These are phyloP conservation scores for Phytophthora sp. DNA, from an alignment of 352 stramenopile genomes.

Conservation along the genomic window DNA sequence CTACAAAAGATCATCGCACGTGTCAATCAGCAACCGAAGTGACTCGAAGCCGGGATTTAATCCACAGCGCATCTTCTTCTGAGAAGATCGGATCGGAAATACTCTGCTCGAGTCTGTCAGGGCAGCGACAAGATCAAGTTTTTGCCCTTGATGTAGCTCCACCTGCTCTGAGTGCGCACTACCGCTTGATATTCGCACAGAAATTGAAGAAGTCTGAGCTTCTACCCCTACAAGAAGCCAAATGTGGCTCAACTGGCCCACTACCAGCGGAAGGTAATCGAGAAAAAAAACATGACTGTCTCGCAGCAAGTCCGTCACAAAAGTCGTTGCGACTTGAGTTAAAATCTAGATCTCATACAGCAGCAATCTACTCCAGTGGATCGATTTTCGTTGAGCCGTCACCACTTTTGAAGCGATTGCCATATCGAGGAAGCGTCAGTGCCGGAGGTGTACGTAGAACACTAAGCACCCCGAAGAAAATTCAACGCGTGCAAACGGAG, in stretches of 20 bases:
- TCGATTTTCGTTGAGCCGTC: conserved; percentile 58
- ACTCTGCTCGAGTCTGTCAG: conserved; percentile 21
- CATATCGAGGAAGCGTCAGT: conserved; percentile 36
- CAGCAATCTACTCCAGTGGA: conserved; percentile 41
- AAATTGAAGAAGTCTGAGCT: conserved; percentile 30
- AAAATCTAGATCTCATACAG: conserved; percentile 29
- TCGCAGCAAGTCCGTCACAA: conserved; percentile 13
- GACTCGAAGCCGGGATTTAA: neutral
- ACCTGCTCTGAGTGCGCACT: conserved; percentile 28
- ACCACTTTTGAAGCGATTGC: conserved; percentile 48
- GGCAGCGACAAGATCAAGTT: conserved; percentile 26
- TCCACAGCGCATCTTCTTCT: conserved; percentile 4
- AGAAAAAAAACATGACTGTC: conserved; percentile 7
- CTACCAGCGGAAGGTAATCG: conserved; percentile 1
- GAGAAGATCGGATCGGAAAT: conserved; percentile 6
- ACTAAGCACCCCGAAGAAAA: conserved; percentile 29
- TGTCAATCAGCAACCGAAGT: conserved; percentile 9
- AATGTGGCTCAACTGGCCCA: too few species aligned
- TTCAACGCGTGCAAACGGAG: conserved; percentile 14
- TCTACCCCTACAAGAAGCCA: too few species aligned
- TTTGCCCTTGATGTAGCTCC: conserved; percentile 24
- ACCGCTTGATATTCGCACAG: conserved; percentile 24
- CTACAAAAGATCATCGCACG: too few species aligned
- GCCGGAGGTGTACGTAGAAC: conserved; percentile 36
- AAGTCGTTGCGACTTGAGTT: conserved; percentile 24